Evolutionary conservation across 1,139 yeast species (phyloP).

Genomic region (Groenewaldozyma sp.): DNA sequence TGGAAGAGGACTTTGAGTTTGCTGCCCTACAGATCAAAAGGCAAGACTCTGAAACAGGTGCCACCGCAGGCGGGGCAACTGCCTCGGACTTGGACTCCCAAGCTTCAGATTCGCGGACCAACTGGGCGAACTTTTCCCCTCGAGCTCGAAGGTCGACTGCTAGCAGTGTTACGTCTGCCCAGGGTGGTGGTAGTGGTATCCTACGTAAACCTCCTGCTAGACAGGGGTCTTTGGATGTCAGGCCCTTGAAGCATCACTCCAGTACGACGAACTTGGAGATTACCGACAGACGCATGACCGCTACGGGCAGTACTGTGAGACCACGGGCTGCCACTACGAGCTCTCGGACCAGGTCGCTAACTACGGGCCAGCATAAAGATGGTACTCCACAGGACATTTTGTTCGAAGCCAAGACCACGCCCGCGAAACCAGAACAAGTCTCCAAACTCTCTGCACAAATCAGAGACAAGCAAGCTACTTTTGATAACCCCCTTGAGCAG

Average conservation of each 20-base stretch:
- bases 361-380: background rate
- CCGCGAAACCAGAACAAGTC: slow-evolving; percentile 5
- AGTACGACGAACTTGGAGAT: slow-evolving; percentile 1
- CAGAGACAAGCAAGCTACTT: slow-evolving; percentile 22
- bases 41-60: slow-evolving; percentile 4
- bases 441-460: slow-evolving; percentile 25
- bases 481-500: slow-evolving; percentile 34
- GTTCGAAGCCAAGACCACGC: background rate
- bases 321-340: slow-evolving; percentile 7
- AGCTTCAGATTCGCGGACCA: slow-evolving; percentile 1
- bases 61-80: background rate
- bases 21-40: slow-evolving; percentile 26
- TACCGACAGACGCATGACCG: slow-evolving; percentile 6
- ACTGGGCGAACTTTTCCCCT: slow-evolving; percentile 16
- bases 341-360: slow-evolving; percentile 6
- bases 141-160: slow-evolving; percentile 11
- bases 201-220: slow-evolving; percentile 4
- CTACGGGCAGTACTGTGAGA: slow-evolving; percentile 6
- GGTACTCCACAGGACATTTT: background rate
- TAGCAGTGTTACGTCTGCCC: slow-evolving; percentile 3
- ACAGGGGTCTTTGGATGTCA: slow-evolving; percentile 16
- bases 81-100: background rate
- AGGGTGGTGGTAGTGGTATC: background rate
- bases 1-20: slow-evolving; percentile 29
- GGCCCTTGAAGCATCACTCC: slow-evolving; percentile 2